Evolutionary conservation across 163 green algal species (phyloP).

Genomic region (Scenedesmus sp.): DNA sequence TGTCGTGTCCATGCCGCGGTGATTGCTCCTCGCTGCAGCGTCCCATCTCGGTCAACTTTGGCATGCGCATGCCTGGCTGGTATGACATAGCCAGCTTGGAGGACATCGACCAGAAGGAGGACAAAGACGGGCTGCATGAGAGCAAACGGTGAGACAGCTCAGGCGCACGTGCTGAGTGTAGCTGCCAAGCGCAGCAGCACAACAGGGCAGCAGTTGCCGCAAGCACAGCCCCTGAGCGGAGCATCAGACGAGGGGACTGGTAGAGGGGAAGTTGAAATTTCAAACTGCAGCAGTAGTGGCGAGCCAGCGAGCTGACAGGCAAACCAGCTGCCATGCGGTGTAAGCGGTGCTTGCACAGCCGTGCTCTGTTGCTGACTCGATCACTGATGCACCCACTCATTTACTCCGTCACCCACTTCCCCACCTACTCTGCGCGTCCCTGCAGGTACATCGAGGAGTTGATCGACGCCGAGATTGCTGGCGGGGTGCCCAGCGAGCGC

Average conservation of each 20-base stretch:
- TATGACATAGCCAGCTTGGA: conserved; percentile 84
- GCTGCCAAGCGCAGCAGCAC: no score
- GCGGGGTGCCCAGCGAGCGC: conserved; percentile 69
- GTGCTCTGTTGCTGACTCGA: no score
- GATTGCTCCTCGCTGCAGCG: conserved; percentile 49
- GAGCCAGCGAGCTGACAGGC: no score
- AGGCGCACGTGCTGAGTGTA: not conserved
- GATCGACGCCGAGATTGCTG: conserved; percentile 70
- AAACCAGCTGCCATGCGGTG: not conserved
- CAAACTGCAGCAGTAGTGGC: no score
- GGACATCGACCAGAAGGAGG: conserved; percentile 70
- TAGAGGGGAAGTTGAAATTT: no score
- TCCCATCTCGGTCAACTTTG: conserved; percentile 85
- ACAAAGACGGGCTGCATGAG: conserved; percentile 74
- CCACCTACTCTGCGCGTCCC: not conserved
- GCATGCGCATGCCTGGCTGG: conserved; percentile 85
- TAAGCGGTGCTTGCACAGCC: no score
- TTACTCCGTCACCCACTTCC: no score
- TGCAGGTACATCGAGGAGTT: conserved; percentile 82
- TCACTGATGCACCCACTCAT: no score
- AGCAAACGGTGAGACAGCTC: conserved; percentile 60
- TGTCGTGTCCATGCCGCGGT: not conserved
- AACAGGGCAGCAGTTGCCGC: no score
- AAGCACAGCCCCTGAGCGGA: no score
- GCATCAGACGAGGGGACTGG: no score